These are phyloP conservation scores for Xylariales sp. DNA, from an alignment of 2,329 filamentous ascomycete genomes.

Conservation along the genomic window DNA sequence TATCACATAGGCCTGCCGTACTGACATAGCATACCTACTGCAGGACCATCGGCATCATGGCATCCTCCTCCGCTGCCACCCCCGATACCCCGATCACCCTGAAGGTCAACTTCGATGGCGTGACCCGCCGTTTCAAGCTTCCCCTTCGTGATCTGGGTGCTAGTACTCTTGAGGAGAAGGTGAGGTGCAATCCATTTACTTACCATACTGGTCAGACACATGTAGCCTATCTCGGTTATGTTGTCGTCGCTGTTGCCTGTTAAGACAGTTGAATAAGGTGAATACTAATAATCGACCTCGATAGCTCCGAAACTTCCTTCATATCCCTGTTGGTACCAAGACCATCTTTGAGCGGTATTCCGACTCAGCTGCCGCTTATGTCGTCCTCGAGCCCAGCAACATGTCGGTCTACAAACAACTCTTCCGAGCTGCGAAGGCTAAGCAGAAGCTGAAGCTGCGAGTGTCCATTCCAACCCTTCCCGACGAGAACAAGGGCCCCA, in stretches of 20 bases:
- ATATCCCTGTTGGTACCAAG: constrained; percentile 56
- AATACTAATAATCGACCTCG: constrained; percentile 8
- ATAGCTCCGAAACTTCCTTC: constrained; percentile 66
- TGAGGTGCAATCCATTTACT: constrained; percentile 51
- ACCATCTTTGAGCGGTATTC: constrained; percentile 88
- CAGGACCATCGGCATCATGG: constrained; percentile 24
- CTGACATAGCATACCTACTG: no score
- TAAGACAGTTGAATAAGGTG: background rate
- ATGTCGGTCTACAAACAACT: constrained; percentile 90
- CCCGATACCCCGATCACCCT: constrained; percentile 75
- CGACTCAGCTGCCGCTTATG: constrained; percentile 79
- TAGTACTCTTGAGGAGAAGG: constrained; percentile 73
- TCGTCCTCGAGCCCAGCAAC: constrained; percentile 74
- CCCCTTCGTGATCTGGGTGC: constrained; percentile 79
- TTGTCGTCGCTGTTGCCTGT: background rate
- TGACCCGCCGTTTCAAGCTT: constrained; percentile 80
- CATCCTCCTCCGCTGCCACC: constrained; percentile 27
- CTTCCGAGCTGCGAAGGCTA: constrained; percentile 93
- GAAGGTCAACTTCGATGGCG: constrained; percentile 76
- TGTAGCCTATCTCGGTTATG: constrained; percentile 21
- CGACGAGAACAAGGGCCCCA: constrained; percentile 8
- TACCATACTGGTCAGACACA: constrained; percentile 1
- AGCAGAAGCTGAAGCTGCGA: constrained; percentile 90
- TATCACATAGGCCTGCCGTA: no score
- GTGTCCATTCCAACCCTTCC: constrained; percentile 45